Base-by-base conservation (phyloP, 164 flowering plant genomes). In the Berberis vulgaris region DNA sequence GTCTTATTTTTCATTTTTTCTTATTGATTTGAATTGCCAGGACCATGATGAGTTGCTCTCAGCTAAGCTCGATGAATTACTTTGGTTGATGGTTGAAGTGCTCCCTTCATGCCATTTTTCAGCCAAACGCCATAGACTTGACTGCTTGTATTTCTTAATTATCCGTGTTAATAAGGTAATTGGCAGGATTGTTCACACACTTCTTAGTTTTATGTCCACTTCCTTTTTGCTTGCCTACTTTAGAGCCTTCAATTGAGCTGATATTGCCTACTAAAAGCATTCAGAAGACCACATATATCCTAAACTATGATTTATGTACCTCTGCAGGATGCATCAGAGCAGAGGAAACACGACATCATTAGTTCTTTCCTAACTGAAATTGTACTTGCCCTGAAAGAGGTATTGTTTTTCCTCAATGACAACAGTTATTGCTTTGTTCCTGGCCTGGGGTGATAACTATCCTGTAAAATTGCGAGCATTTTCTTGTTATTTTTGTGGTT, bases 361-460 rank as follows among this genome's bases (percentile, higher is more conserved):
- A 59, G 81, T 65, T 86, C 96, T 61, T 91, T 88, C 66, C 76
- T 95, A n/a, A 85, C 96, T 9, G 99, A 95, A 74, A 88, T 91
- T 71, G 70, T 95, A 73, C 94, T 91, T 70, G 85, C 94, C 11
- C 72, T 95, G 64, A 95, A 91, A 76, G 99, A 95, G 98, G 99
- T 95, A 83, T 60, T 43, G 58, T 46, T 7, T 52, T 6, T 11
- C 3, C 10, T 52, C 11, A 10, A 46, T 52, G 54, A 52, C 54
- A 52, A 52, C n/a, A 52, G 10, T 2, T 12, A 52, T 4, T 6
- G 1, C n/a, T 52, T 12, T 52, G 54, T 12, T 9, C n/a, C 54
- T 10, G 10, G 10, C n/a, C n/a, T 4, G n/a, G 3, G 54, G 3
- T 52, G 13, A 3, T 52, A 1, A 52, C 1, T 52, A 7, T 1